Percentiles rank a stretch among this genome's conserved stretches.
Evolutionary conservation across 257 asterid species (phyloP).

Genomic region (Knoxia roxburghii): DNA sequence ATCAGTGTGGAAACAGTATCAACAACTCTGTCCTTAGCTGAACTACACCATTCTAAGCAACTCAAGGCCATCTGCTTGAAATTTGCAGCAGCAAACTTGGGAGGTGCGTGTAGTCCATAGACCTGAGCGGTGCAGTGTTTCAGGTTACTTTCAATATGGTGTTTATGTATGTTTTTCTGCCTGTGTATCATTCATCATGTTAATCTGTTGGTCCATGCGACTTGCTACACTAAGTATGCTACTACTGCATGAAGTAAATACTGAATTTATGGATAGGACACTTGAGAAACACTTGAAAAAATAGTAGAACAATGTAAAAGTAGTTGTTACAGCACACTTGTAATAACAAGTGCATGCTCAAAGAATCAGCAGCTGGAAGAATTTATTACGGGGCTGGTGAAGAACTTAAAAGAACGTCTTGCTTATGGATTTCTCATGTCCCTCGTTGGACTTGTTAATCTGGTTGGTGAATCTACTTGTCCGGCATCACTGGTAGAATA

Average conservation of each 20-base stretch:
- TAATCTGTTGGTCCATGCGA: conserved; percentile 21
- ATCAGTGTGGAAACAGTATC: conserved; percentile 77
- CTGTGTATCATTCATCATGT: conserved; percentile 26
- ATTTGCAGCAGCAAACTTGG: conserved; percentile 94
- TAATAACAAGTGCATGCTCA: neutral
- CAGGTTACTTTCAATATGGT: conserved; percentile 60
- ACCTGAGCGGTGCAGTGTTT: conserved; percentile 82
- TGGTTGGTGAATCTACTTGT: neutral
- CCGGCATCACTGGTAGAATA: neutral
- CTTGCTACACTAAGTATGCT: neutral
- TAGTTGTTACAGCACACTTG: neutral
- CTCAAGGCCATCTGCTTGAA: conserved; percentile 87
- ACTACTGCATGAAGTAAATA: neutral
- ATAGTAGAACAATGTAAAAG: neutral
- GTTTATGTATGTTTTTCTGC: conserved; percentile 33
- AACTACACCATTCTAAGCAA: conserved; percentile 74
- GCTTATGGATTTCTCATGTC: neutral
- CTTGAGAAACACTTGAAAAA: neutral
- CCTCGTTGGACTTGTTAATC: neutral
- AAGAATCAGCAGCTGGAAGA: neutral
- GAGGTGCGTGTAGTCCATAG: conserved; percentile 98
- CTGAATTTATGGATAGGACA: neutral
- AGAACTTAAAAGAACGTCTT: neutral
- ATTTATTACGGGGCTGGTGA: neutral
- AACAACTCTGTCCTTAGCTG: conserved; percentile 89